Evolutionary conservation across 1,139 yeast species (phyloP).

Genomic region (Zygotorulaspora mrakii): DNA sequence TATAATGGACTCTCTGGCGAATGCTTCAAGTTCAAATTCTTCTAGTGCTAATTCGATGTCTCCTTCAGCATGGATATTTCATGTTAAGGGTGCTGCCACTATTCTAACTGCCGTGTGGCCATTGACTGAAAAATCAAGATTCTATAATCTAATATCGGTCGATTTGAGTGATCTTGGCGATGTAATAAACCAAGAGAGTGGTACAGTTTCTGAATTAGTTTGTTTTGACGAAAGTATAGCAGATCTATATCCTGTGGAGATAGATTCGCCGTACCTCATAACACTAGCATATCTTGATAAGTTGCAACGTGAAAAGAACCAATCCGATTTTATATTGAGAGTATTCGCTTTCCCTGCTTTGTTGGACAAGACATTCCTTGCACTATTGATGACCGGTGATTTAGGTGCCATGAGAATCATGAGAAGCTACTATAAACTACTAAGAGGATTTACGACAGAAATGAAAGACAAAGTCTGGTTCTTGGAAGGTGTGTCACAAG

Average conservation of each 20-base stretch:
- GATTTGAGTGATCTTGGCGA: conserved; percentile 79
- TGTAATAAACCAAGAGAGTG: conserved; percentile 48
- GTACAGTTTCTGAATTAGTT: conserved; percentile 54
- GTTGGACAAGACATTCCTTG: conserved; percentile 71
- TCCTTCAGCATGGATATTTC: conserved; percentile 95
- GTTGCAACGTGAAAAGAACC: conserved; percentile 73
- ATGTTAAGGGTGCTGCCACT: conserved; percentile 95
- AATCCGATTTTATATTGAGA: conserved; percentile 79
- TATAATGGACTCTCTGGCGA: conserved; percentile 90
- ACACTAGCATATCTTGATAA: conserved; percentile 84
- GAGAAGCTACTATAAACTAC: conserved; percentile 78
- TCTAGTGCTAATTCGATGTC: conserved; percentile 46
- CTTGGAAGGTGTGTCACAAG: conserved; percentile 84
- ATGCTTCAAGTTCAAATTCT: conserved; percentile 69
- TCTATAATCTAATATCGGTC: conserved; percentile 72
- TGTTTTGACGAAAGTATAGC: conserved; percentile 85
- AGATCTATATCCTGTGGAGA: conserved; percentile 81
- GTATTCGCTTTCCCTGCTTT: conserved; percentile 93
- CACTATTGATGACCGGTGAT: conserved; percentile 78
- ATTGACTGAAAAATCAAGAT: conserved; percentile 69
- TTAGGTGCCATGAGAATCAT: conserved; percentile 82
- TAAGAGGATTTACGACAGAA: conserved; percentile 77
- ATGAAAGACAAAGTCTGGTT: conserved; percentile 93
- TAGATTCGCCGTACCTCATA: conserved; percentile 77
- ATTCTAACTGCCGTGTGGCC: conserved; percentile 95